phyloP scores from a whole-genome alignment of 164 flowering plant genomes.

The Vitis cinerea region DNA sequence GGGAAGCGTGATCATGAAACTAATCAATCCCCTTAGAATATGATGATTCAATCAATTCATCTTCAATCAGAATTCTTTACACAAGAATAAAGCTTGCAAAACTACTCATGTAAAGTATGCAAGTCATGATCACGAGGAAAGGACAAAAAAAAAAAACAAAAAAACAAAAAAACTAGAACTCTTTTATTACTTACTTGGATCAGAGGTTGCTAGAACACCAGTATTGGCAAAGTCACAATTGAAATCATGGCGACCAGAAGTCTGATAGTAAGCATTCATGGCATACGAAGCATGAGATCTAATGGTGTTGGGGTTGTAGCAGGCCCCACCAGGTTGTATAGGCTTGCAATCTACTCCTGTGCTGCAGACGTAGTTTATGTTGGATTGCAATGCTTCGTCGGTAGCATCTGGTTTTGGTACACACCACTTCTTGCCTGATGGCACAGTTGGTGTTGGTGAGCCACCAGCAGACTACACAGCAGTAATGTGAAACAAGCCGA shows the following conservation, averaged over 20 bases:
- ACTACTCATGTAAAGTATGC: too few relatives aligned
- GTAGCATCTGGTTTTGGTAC: slow-evolving; percentile 36
- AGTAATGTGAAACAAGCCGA: too few relatives aligned
- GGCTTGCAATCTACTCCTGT: slow-evolving; percentile 38
- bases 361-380: slow-evolving; percentile 49
- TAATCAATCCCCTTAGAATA: too few relatives aligned
- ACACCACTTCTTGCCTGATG: slow-evolving; percentile 35
- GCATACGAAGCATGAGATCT: slow-evolving; percentile 36
- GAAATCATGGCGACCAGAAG: slow-evolving; percentile 22
- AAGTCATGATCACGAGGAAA: too few relatives aligned
- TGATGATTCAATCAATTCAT: too few relatives aligned
- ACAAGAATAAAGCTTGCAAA: too few relatives aligned
- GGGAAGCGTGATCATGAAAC: too few relatives aligned
- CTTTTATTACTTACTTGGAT: slow-evolving; percentile 37
- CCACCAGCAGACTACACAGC: slow-evolving; percentile 4
- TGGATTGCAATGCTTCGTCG: slow-evolving; percentile 32
- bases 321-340: slow-evolving; percentile 39
- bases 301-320: slow-evolving; percentile 36
- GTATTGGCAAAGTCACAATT: slow-evolving; percentile 36
- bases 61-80: too few relatives aligned
- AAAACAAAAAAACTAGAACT: too few relatives aligned
- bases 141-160: too few relatives aligned
- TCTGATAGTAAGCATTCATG: slow-evolving; percentile 46
- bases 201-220: slow-evolving; percentile 24
- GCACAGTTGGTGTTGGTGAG: background rate